Percentiles rank a stretch among this genome's conserved stretches.
Conservation (phyloP, 1,284 basidiomycete species). For the Sporisorium graminicola region DNA sequence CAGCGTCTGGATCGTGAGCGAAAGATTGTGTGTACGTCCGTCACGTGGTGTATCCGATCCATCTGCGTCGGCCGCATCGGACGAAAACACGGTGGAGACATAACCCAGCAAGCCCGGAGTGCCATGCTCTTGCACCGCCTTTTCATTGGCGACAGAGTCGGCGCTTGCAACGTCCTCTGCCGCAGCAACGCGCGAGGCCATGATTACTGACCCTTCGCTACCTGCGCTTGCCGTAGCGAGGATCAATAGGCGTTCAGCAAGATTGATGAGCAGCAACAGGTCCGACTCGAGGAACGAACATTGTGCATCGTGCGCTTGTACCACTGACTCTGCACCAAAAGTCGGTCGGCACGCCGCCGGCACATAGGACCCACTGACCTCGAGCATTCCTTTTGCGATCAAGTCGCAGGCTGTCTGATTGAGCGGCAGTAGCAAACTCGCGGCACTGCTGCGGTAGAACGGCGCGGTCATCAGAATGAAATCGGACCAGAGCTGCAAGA, state of each 20-base stretch:
- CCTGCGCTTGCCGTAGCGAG: constrained; percentile 15
- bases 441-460: constrained; percentile 80
- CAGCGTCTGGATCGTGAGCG: constrained; percentile 46
- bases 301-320: constrained; percentile 25
- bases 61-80: constrained; percentile 21
- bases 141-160: constrained; percentile 6
- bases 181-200: neutral
- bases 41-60: constrained; percentile 8
- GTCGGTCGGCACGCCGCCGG: constrained; percentile 55
- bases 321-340: constrained; percentile 41
- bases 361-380: constrained; percentile 71
- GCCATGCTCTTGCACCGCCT: constrained; percentile 6
- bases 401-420: constrained; percentile 85
- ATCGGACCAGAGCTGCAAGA: constrained; percentile 95
- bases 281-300: constrained; percentile 53
- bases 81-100: constrained; percentile 56
- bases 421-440: constrained; percentile 80
- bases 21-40: constrained; percentile 20
- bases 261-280: constrained; percentile 53
- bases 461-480: constrained; percentile 91
- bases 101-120: constrained; percentile 50
- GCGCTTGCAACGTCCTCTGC: neutral
- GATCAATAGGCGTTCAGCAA: constrained; percentile 51
- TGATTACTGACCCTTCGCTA: neutral
- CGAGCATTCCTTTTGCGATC: constrained; percentile 75